phyloP scores from a whole-genome alignment of 169 alveolate genomes.

The Amoebophrya sp. region DNA sequence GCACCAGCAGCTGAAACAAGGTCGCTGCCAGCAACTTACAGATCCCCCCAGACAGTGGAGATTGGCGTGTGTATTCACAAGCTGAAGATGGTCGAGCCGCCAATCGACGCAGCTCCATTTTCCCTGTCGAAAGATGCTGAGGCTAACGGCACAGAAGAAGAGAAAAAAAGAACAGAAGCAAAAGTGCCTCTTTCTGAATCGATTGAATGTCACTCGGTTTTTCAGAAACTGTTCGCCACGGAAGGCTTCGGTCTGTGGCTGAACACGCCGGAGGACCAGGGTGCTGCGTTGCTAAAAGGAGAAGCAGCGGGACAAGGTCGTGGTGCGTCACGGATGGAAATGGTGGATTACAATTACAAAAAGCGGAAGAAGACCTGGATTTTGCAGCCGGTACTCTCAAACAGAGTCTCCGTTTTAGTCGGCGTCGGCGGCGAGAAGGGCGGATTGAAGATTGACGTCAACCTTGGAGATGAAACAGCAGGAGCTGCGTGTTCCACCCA shows the following conservation, averaged over 20 bases:
- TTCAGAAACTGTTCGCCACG: background rate
- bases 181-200: too few relatives aligned
- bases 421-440: background rate
- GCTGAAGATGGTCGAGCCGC: background rate
- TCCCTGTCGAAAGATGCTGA: too few relatives aligned
- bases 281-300: background rate
- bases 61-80: background rate
- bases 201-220: background rate
- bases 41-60: background rate
- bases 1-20: background rate
- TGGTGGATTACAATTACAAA: background rate
- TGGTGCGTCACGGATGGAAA: background rate
- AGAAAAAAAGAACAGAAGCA: too few relatives aligned
- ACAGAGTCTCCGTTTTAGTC: background rate
- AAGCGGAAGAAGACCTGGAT: background rate
- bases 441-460: background rate
- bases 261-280: background rate
- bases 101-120: background rate
- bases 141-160: too few relatives aligned
- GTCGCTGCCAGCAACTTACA: background rate
- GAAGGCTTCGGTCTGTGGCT: background rate
- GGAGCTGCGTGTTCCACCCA: background rate
- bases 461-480: background rate
- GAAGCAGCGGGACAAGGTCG: background rate
- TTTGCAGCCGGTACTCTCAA: background rate